Evolutionary conservation across 2,329 filamentous ascomycete genomes (phyloP).

Genomic region (Dactylellina sp.): DNA sequence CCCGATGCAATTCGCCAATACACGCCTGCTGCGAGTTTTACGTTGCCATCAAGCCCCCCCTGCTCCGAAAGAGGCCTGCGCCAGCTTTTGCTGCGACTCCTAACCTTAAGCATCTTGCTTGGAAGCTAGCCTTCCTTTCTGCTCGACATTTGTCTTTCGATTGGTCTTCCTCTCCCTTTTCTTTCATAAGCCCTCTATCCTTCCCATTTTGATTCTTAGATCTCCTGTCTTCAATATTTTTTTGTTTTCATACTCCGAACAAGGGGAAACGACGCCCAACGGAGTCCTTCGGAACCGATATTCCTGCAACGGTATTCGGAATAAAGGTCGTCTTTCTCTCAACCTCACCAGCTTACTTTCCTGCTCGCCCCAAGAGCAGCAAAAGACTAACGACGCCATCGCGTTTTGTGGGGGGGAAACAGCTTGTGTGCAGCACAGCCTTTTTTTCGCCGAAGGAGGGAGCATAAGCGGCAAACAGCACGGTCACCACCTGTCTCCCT

Average conservation of each 20-base stretch:
- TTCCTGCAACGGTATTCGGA: not conserved
- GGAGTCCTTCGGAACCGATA: conserved; percentile 10
- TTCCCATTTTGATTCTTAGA: conserved; percentile 2
- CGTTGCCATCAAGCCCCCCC: not conserved
- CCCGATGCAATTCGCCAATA: conserved; percentile 28
- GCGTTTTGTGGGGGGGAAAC: conserved; percentile 10
- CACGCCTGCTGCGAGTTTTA: conserved; percentile 19
- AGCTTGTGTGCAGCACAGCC: conserved; percentile 25
- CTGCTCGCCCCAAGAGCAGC: not conserved
- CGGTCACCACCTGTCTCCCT: too few relatives aligned
- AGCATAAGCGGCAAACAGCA: conserved; percentile 16
- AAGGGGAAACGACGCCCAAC: conserved; percentile 12
- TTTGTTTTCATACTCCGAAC: not conserved
- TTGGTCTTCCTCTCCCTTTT: conserved; percentile 12
- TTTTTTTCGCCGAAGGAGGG: not conserved
- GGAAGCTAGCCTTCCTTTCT: conserved; percentile 36
- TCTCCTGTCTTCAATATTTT: conserved; percentile 7
- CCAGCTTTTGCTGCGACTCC: conserved; percentile 28
- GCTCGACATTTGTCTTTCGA: not conserved
- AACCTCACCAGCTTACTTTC: conserved; percentile 8
- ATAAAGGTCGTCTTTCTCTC: not conserved
- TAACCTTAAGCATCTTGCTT: conserved; percentile 12
- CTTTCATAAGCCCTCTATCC: conserved; percentile 21
- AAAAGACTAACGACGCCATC: not conserved
- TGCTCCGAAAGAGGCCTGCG: conserved; percentile 11